A percentile compares a stretch with the other conserved stretches of the same genome.
Conservation (phyloP, 2,329 filamentous ascomycete genomes). For the Neopestalotiopsis clavispora region DNA sequence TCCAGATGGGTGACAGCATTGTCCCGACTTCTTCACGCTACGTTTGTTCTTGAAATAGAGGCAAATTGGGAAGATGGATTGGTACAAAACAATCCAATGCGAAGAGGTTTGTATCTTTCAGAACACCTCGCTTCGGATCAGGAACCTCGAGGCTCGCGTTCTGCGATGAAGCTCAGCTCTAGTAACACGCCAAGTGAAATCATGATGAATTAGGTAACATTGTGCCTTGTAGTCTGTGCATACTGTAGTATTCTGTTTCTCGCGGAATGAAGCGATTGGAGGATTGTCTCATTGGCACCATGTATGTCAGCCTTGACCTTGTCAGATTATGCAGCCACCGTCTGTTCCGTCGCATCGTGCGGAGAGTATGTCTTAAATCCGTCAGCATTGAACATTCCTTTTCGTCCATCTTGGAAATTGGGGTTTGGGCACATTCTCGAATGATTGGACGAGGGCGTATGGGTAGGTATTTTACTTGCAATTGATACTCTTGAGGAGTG, state of each 20-base stretch:
- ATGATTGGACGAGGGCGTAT: no score
- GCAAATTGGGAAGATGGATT: no score
- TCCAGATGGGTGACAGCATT: neutral
- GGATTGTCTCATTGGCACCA: conserved; percentile 21
- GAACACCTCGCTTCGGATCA: no score
- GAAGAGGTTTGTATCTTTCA: no score
- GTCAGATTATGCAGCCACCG: neutral
- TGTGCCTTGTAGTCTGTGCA: neutral
- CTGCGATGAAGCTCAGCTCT: neutral
- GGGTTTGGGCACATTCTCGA: no score
- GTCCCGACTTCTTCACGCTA: neutral
- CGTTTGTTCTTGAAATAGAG: neutral
- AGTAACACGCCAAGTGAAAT: neutral
- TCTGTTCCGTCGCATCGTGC: neutral
- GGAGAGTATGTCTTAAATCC: neutral
- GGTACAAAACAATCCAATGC: no score
- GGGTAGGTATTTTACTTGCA: no score
- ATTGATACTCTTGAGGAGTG: no score
- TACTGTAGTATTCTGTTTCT: neutral
- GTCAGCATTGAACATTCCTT: no score
- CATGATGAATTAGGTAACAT: neutral
- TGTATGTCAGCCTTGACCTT: neutral
- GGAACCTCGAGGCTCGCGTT: neutral
- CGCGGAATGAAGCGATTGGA: neutral
- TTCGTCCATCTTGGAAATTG: no score